Evolutionary conservation across 805 yeast genomes (phyloP), one percentile per base, ranked within the genome.

Genomic region (Candida tibetensis): DNA sequence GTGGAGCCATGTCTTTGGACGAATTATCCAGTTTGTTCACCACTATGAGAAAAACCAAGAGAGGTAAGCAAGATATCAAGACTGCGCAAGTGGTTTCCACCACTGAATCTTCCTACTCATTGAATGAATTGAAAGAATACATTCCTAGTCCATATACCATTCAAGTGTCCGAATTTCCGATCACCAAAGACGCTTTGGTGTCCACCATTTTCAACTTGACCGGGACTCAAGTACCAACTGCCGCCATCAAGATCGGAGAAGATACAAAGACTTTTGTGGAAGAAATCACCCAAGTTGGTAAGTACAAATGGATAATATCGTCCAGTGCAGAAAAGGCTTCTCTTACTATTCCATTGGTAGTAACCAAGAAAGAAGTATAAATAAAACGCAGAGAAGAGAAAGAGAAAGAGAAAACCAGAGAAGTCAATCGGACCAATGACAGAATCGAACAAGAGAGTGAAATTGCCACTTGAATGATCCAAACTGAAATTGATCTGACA

Each of bases 21-120:
- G 71, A 69, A 40, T 62, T 69, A 46, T 58, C 69, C 9, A 47
- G 34, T 34, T 57, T 69, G 42, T 66, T 69, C 45, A 48, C 54
- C 29, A 48, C 51, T 36, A 57, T 65, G 58, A 51, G 57, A 32
- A 32, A 50, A 17, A 21, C 30, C 17, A 44, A 48, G 34, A 27
- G 35, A 18, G 25, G 28, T n/a, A 37, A 33, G 9, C 18, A 30
- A 19, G 32, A 36, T 17, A 36, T 32, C 7, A 36, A 32, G 2
- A 12, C 36, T 9, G 39, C 21, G 2, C 39, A 46, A 26, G 18
- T 40, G 7, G 48, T 55, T 36, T 44, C 45, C 21, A 37, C 55
- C 13, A 39, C 51, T 13, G 37, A 47, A 22, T 35, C 46, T 6
- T 17, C 49, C 5, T 64, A 53, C 47, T 50, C 60, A 5, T 46